Base-by-base conservation (phyloP, 2,329 filamentous ascomycete genomes). In the Dryadomyces quercivorus region DNA sequence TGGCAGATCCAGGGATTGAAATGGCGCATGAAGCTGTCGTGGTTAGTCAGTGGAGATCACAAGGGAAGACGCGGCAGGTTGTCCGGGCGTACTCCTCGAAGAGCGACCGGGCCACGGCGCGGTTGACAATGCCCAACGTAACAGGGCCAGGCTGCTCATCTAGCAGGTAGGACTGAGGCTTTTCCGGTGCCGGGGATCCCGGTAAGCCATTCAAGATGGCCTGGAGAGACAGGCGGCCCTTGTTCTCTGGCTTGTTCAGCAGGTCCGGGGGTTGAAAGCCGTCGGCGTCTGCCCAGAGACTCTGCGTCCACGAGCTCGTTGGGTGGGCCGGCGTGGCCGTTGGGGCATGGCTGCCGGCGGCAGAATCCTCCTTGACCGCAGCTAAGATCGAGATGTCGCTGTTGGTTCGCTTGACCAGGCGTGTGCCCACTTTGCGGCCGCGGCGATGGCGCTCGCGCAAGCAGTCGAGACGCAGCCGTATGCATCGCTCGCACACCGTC, bases 1-100 rank as follows among this genome's bases (percentile, higher is more conserved):
- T 51, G 50, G 40, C 50, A 21, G 40, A 51, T 51, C 16, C 21
- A 51, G 10, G 50, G 50, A 31, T 51, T 51, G 18, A 51, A 15
- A n/a, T 36, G 8, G 21, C 22, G 22, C n/a, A 51, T 51, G 38
- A 51, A 51, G 36, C 50, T 51, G 36, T 18, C 3, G 10, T 13
- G 36, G 20, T 46, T 22, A 46, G 44, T 13, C 20, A 21, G 42
- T 8, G 18, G 7, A 44, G 16, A 8, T 15, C 38, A 42, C n/a
- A n/a, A n/a, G n/a, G 4, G 38, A n/a, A 44, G 42, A n/a, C 26
- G 26, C 26, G 16, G 42, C 15, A 18, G n/a, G 16, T 8, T 31
- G 26, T 31, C 26, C 6, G 15, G 36, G 15, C 10, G 9, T 40
- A 40, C 15, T 40, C 36, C 36, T 40, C 36, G 15, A 40, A 40